phyloP scores from a whole-genome alignment of 768 basidiomycete species.

The Tylopilus plumbeoviolaceoides region DNA sequence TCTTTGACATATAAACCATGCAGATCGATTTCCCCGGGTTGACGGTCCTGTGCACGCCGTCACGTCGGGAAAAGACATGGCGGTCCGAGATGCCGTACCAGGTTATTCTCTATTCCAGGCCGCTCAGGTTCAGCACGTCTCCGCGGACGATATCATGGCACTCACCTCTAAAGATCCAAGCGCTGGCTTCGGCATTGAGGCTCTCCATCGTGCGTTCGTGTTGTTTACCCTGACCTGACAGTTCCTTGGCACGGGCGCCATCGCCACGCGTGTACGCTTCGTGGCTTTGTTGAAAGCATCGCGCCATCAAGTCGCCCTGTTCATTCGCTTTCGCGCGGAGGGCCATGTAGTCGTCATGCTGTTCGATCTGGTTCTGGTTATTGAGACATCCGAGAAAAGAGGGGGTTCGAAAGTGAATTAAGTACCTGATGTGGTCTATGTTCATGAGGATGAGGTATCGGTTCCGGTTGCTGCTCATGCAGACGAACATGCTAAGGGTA shows the following conservation, averaged over 20 bases:
- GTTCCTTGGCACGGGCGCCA: constrained; percentile 74
- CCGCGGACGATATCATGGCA: constrained; percentile 1
- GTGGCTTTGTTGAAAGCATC: constrained; percentile 66
- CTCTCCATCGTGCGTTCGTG: constrained; percentile 76
- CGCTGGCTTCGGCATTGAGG: constrained; percentile 75
- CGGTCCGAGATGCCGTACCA: constrained; percentile 33
- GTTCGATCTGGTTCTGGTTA: constrained; percentile 61
- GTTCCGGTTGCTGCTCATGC: constrained; percentile 17
- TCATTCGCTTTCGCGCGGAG: constrained; percentile 74
- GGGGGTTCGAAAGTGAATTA: not conserved
- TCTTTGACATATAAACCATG: constrained; percentile 95
- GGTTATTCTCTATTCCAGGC: constrained; percentile 63
- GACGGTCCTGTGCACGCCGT: constrained; percentile 46
- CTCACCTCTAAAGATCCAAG: constrained; percentile 79
- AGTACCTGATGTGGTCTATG: constrained; percentile 18
- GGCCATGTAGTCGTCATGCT: constrained; percentile 62
- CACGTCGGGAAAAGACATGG: not conserved
- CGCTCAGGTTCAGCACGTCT: not conserved
- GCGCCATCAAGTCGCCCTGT: constrained; percentile 78
- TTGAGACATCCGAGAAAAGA: constrained; percentile 17
- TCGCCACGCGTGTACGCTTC: constrained; percentile 71
- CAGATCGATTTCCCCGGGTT: constrained; percentile 76
- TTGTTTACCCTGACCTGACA: constrained; percentile 75
- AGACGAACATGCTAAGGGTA: not conserved
- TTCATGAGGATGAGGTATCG: constrained; percentile 14